Evolutionary conservation across 2,329 filamentous ascomycete genomes (phyloP), one percentile per base, ranked within the genome.

Genomic region (Colletotrichum tamarilloi): DNA sequence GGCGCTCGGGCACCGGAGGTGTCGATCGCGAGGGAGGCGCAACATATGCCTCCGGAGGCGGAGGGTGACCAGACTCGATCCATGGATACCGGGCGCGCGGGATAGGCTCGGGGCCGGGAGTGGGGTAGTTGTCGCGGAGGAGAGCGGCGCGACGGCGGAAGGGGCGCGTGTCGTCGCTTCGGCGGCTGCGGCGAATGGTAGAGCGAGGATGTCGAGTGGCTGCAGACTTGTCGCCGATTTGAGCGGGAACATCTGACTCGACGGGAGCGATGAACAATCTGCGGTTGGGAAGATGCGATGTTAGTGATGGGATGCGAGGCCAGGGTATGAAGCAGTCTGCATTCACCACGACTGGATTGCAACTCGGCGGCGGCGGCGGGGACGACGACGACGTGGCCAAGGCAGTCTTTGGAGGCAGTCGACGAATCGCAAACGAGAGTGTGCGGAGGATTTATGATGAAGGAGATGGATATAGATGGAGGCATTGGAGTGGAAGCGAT

Each of bases 181-280:
- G 83, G 67, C 76, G 78, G 26, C 76, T 64, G 68, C 84, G 84
- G 62, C 85, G 82, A 52, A 86, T 86, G n/a, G 81, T 77, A 12
- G 85, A 83, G 62, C 84, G 84, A 57, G 80, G 76, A 52, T 76
- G 76, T 42, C 78, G 74, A 4, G 78, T 73, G 53, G 77, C 75
- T 30, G 74, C 42, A 12, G 77, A 72, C 55, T 75, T 74, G 72
- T 81, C 76, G 30, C 80, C 74, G 42, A 81, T 66, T 75, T 85
- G 85, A 59, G 79, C 76, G 16, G 80, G 76, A 57, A 85, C 67
- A 73, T 86, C 84, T 60, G 85, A 85, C 76, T 86, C 83, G 75
- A 85, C 82, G 42, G 84, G 85, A 49, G 85, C 84, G 66, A 86
- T 77, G 75, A 86, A 88, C 38, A 87, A 79, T 75, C 86, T 88